Evolutionary conservation across 1,284 basidiomycete genomes (phyloP), one percentile per base, ranked within the genome.

Genomic region (Cutaneotrichosporon sp.): DNA sequence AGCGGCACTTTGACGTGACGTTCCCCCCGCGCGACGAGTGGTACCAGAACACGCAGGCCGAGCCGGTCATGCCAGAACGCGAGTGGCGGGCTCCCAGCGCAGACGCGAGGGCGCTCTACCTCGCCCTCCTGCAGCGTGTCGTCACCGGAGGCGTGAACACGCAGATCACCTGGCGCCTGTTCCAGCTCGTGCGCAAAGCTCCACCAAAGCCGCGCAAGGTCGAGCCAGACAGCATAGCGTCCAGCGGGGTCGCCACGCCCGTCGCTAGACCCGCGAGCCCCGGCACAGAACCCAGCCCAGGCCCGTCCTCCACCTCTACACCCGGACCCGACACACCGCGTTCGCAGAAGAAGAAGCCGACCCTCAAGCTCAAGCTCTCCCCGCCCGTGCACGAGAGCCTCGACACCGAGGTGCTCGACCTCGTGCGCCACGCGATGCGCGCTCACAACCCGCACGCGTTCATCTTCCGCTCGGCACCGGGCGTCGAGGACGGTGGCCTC

Each of bases 371-470:
- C 46, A 47, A 47, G 42, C 51, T 54, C 25, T 34, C 29, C 10
- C 43, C 54, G 18, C 60, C 43, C 18, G 27, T 33, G 14, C 55
- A 34, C 13, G 66, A 67, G 38, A 59, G 65, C 13, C 67, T 79
- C 13, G 64, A 76, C 50, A 34, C 67, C 2, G 79, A 80, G 42
- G 66, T 80, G 0, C 63, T 80, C 8, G 71, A 74, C 9, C 64
- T 78, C 16, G 67, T 80, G 9, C 63, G 68, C 20, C 71, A 73
- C 43, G 68, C 72, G 10, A 75, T 79, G 71, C 69, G 68, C 25
- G 54, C 65, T n/a, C 64, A 72, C 25, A 73, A 69, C 67, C 77
- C 79, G 0, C 69, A 72, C 52, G 65, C 72, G 4, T 79, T 79
- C 52, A 71, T 72, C 38, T 76, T 76, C 63, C 63, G 63, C 6